Percentiles rank a stretch among this genome's conserved stretches.
Conservation (phyloP, 768 basidiomycete genomes). For the Chalciporus chontae region DNA sequence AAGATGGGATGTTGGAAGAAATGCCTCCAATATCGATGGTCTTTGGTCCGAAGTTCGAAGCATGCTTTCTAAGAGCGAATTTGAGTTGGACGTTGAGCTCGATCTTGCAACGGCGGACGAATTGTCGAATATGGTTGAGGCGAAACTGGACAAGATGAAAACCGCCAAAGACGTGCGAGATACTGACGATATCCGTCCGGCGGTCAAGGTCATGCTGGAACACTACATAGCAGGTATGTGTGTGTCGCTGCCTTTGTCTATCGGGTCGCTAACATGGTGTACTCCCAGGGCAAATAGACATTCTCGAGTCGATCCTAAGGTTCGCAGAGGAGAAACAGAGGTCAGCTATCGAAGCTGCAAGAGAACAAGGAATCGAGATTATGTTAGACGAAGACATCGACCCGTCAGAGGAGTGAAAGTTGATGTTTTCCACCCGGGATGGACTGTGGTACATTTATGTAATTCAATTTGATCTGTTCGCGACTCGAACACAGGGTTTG, state of each 20-base stretch:
- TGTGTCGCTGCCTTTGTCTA: background rate
- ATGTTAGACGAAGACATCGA: slow-evolving; percentile 39
- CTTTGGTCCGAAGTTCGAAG: slow-evolving; percentile 55
- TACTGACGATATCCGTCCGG: slow-evolving; percentile 40
- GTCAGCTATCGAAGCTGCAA: slow-evolving; percentile 46
- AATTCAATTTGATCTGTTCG: no score
- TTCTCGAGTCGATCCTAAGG: slow-evolving; percentile 49
- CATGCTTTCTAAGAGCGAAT: slow-evolving; percentile 24
- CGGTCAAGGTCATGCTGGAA: slow-evolving; percentile 61
- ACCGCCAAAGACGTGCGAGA: slow-evolving; percentile 17
- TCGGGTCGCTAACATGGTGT: background rate
- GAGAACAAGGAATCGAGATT: slow-evolving; percentile 50
- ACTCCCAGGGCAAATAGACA: slow-evolving; percentile 53
- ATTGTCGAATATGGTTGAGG: slow-evolving; percentile 64
- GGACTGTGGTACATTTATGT: no score
- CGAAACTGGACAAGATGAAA: slow-evolving; percentile 50
- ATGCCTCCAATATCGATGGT: slow-evolving; percentile 49
- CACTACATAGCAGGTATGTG: slow-evolving; percentile 63
- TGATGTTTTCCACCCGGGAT: no score
- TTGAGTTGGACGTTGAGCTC: slow-evolving; percentile 45
- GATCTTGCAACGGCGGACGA: slow-evolving; percentile 65
- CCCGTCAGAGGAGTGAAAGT: no score
- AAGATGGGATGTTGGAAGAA: slow-evolving; percentile 64
- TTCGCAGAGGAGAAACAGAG: slow-evolving; percentile 48
- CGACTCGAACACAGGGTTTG: no score